Evolutionary conservation across 1,284 basidiomycete genomes (phyloP).

Genomic region (Papiliotrema flavescens): DNA sequence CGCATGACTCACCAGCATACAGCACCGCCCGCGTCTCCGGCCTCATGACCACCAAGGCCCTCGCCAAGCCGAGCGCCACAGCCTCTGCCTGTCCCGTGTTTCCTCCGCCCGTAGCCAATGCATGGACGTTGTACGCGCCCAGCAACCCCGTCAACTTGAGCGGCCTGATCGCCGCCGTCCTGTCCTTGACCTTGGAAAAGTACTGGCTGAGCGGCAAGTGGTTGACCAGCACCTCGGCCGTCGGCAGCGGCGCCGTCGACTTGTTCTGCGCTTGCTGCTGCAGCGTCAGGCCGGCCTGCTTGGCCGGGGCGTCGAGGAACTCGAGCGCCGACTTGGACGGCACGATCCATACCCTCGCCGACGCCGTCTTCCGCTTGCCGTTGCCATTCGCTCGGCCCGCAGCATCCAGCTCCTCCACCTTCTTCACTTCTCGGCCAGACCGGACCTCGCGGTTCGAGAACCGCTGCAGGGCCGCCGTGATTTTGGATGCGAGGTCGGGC

Average conservation of each 20-base stretch:
- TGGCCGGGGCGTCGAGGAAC: conserved; percentile 8
- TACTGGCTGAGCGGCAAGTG: conserved; percentile 71
- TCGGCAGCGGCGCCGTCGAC: conserved; percentile 5
- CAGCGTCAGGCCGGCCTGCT: not conserved
- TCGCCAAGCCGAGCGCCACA: conserved; percentile 75
- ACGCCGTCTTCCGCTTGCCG: conserved; percentile 79
- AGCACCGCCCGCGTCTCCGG: conserved; percentile 64
- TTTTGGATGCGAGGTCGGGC: conserved; percentile 55
- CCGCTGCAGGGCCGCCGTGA: not conserved
- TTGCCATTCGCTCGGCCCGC: conserved; percentile 75
- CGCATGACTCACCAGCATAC: conserved; percentile 60
- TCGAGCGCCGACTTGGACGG: conserved; percentile 55
- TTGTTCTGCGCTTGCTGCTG: conserved; percentile 17
- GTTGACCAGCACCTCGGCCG: conserved; percentile 70
- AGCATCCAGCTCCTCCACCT: conserved; percentile 58
- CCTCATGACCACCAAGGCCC: conserved; percentile 69
- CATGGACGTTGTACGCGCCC: conserved; percentile 89
- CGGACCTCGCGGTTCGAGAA: not conserved
- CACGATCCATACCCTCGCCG: conserved; percentile 90
- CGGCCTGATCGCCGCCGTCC: conserved; percentile 76
- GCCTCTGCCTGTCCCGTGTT: conserved; percentile 89
- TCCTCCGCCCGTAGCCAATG: conserved; percentile 82
- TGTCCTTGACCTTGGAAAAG: conserved; percentile 72
- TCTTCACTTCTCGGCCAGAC: conserved; percentile 29
- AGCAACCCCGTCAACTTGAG: conserved; percentile 79